Base-by-base conservation (phyloP, 2,329 filamentous ascomycete genomes). In the Fusarium oxysporum region DNA sequence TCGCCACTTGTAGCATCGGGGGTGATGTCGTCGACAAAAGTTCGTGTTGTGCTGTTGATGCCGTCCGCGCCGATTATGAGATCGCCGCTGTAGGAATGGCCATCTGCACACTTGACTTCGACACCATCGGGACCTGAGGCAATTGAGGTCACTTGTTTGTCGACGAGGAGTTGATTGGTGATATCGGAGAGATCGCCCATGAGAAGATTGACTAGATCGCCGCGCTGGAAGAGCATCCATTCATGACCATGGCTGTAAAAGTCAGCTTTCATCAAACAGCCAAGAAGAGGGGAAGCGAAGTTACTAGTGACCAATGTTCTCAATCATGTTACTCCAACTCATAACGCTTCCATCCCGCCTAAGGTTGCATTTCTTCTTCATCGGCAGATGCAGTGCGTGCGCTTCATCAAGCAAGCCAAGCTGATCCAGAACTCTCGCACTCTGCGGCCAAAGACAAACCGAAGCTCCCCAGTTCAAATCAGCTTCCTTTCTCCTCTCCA, bases 41-140 rank as follows among this genome's bases (percentile, higher is more conserved):
- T 44, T 9, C 74, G 64, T 0, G 62, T 55, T 9, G 35, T 59
- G 54, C 73, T 76, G 37, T 76, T 56, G 8, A 74, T 65, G 7
- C 74, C 74, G 44, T 76, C 73, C 13, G 69, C 54, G 1, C 74
- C 74, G 35, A 76, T 57, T 0, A 76, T 37, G 6, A 76, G 71
- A 16, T 73, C 71, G 1, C 55, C 73, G 3, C 43, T 43, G 14
- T 71, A 66, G 0, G 25, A 14, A 21, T 23, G 73, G 0, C 71
- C 71, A 16, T 76, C 74, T 16, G 64, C 53, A 5, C 73, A 76
- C 8, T 61, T 51, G 3, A 76, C 73, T 8, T 63, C 53, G 5
- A 76, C 70, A 0, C 57, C 57, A 6, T 64, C 48, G 0, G 54
- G 41, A 3, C 58, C 44, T 0, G 70, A 69, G 1, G 19, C 28